Percentiles rank a stretch among this genome's conserved stretches.
These are phyloP conservation scores for Coleophoma eucalyptorum DNA, from an alignment of 2,329 filamentous ascomycete genomes.

Conservation along the genomic window DNA sequence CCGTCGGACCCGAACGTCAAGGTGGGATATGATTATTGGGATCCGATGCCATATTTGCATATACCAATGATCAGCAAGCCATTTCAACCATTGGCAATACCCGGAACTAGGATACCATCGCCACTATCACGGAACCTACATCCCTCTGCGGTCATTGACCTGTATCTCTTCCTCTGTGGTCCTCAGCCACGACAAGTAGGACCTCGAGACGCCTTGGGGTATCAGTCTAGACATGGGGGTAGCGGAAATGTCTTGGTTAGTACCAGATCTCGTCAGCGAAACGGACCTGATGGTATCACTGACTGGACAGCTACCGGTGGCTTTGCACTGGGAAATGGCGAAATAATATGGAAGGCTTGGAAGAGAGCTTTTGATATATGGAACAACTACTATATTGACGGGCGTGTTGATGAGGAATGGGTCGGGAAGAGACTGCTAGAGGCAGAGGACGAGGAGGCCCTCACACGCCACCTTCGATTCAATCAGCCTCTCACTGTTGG, in stretches of 20 bases:
- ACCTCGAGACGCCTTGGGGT: no score
- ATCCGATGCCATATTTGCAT: not conserved
- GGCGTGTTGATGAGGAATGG: constrained; percentile 17
- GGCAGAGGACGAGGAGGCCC: constrained; percentile 3
- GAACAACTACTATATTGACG: constrained; percentile 24
- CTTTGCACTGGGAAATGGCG: constrained; percentile 6
- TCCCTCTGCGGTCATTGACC: not conserved
- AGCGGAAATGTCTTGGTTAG: no score
- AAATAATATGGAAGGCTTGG: constrained; percentile 23
- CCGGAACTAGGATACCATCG: not conserved
- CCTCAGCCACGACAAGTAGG: not conserved
- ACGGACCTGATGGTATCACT: not conserved
- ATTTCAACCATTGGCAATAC: not conserved
- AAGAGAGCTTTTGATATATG: constrained; percentile 27
- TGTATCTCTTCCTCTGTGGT: not conserved
- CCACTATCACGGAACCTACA: not conserved
- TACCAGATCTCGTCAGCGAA: no score
- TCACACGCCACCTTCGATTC: not conserved
- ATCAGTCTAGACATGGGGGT: no score
- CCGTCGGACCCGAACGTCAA: no score
- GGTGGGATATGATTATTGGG: no score
- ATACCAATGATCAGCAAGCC: not conserved
- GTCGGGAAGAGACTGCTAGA: constrained; percentile 10
- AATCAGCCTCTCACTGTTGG: no score
- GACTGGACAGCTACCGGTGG: not conserved